Evolutionary conservation across 2,329 filamentous ascomycete species (phyloP).

Genomic region (Pseudomassariella vexata): DNA sequence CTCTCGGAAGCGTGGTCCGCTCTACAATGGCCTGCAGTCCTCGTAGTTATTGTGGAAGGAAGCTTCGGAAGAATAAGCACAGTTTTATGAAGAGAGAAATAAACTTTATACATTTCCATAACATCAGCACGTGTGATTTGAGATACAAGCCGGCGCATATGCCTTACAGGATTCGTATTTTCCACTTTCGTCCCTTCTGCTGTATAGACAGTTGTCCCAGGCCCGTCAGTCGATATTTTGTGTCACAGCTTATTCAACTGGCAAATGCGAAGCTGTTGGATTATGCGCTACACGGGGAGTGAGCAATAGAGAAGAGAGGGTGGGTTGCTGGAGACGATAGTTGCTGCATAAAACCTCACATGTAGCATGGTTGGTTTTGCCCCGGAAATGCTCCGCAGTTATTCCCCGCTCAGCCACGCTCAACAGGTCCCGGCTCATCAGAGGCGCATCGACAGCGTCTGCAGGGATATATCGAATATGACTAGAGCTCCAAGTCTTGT

Average conservation of each 20-base stretch:
- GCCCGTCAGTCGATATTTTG: slow-evolving; percentile 1
- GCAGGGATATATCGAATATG: not conserved
- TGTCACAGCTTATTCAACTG: slow-evolving; percentile 1
- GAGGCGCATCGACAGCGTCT: not conserved
- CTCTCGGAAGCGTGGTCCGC: too few relatives aligned
- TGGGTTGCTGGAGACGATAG: too few relatives aligned
- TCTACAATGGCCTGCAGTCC: too few relatives aligned
- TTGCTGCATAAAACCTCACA: too few relatives aligned
- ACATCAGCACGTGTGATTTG: slow-evolving; percentile 1
- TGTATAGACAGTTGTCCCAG: slow-evolving; percentile 1
- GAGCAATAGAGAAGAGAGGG: too few relatives aligned
- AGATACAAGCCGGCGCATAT: not conserved
- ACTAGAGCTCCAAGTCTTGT: not conserved
- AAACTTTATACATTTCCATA: not conserved
- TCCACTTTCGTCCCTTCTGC: slow-evolving; percentile 1
- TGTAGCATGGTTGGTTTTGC: too few relatives aligned
- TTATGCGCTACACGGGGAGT: not conserved
- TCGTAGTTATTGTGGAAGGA: too few relatives aligned
- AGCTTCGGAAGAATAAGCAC: too few relatives aligned
- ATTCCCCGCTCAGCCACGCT: too few relatives aligned
- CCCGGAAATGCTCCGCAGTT: too few relatives aligned
- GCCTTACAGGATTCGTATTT: not conserved
- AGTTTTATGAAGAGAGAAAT: slow-evolving; percentile 1
- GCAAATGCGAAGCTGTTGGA: not conserved
- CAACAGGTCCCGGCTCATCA: too few relatives aligned